Evolutionary conservation across 2,329 filamentous ascomycete species (phyloP).

Genomic region (Lojkania enalia): DNA sequence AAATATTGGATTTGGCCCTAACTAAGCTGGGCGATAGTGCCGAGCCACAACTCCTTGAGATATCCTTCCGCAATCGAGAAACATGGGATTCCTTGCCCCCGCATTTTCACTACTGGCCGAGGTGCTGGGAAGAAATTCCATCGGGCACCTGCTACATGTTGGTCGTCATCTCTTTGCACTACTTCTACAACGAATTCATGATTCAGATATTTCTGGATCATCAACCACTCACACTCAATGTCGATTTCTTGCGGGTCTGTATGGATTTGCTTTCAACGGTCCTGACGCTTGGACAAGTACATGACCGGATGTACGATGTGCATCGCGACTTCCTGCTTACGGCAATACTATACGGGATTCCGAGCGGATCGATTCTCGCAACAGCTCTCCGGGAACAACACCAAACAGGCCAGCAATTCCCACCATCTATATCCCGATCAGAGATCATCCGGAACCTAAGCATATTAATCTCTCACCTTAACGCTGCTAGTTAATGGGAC

Average conservation of each 20-base stretch:
- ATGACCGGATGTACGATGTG: slow-evolving; percentile 37
- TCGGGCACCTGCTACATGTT: slow-evolving; percentile 39
- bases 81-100: slow-evolving; percentile 32
- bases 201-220: slow-evolving; percentile 39
- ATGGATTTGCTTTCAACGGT: slow-evolving; percentile 33
- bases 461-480: slow-evolving; percentile 47
- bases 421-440: slow-evolving; percentile 35
- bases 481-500: slow-evolving; percentile 33
- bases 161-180: slow-evolving; percentile 34
- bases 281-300: slow-evolving; percentile 30
- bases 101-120: slow-evolving; percentile 35
- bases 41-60: slow-evolving; percentile 29
- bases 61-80: slow-evolving; percentile 31
- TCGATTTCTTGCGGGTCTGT: slow-evolving; percentile 28
- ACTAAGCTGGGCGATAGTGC: slow-evolving; percentile 7
- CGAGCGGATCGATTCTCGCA: slow-evolving; percentile 32
- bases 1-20: slow-evolving; percentile 29
- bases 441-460: slow-evolving; percentile 46
- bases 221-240: slow-evolving; percentile 27
- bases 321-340: slow-evolving; percentile 35
- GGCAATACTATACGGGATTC: slow-evolving; percentile 35
- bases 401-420: slow-evolving; percentile 31
- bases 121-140: slow-evolving; percentile 34
- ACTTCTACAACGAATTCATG: slow-evolving; percentile 43
- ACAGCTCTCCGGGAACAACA: slow-evolving; percentile 35